phyloP scores from a whole-genome alignment of 345 rosid species.

The Moricandia moricandioides region DNA sequence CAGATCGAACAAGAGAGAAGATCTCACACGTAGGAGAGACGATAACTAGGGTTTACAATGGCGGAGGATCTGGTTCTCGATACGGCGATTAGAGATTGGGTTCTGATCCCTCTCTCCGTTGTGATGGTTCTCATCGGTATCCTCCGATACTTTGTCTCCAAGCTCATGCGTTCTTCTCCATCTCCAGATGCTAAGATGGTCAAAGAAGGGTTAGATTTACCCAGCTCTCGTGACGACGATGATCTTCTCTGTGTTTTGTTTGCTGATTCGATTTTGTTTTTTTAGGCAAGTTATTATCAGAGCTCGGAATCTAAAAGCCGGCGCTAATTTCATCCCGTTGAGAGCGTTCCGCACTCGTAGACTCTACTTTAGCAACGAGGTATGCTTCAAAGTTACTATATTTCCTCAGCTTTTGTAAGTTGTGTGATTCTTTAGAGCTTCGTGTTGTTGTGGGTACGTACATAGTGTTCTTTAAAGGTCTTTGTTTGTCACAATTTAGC shows the following conservation, averaged over 20 bases:
- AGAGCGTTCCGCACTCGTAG: conserved; percentile 89
- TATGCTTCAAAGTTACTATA: conserved; percentile 7
- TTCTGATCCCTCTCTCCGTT: conserved; percentile 83
- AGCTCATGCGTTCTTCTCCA: conserved; percentile 86
- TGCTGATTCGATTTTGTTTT: conserved; percentile 6
- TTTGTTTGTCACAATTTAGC: background rate
- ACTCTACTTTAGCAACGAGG: conserved; percentile 86
- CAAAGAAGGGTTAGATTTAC: conserved; percentile 69
- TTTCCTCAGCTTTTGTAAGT: background rate
- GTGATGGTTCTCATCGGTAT: conserved; percentile 98
- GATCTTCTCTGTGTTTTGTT: background rate
- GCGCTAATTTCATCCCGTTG: conserved; percentile 80
- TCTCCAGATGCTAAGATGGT: conserved; percentile 73
- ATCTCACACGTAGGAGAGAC: conserved; percentile 19
- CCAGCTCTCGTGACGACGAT: background rate
- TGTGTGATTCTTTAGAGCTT: background rate
- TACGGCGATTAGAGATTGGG: conserved; percentile 99
- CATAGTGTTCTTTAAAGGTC: background rate
- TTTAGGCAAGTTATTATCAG: conserved; percentile 77
- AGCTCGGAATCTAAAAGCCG: conserved; percentile 84
- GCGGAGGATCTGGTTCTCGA: conserved; percentile 96
- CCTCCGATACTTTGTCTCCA: conserved; percentile 74
- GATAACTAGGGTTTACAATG: conserved; percentile 42
- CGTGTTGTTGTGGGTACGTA: background rate
- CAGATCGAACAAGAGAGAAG: conserved; percentile 18